A percentile compares a stretch with the other conserved stretches of the same genome.
Conservation (phyloP, 495 filamentous ascomycete species). For the Tuber brumale region DNA sequence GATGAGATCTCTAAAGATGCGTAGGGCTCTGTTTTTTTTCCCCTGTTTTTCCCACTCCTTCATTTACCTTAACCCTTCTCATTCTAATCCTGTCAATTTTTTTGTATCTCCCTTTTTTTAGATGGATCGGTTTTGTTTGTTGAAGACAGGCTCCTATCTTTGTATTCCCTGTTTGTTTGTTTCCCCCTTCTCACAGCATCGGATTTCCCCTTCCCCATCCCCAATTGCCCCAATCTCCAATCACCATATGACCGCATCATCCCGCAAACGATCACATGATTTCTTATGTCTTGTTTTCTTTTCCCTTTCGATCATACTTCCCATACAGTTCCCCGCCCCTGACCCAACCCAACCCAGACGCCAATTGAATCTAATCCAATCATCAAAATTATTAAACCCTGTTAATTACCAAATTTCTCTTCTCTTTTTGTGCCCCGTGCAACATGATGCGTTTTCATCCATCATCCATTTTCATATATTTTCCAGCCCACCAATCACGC, state of each 20-base stretch:
- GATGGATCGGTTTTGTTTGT: slow-evolving; percentile 31
- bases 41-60: slow-evolving; percentile 27
- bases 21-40: slow-evolving; percentile 22
- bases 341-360: background rate
- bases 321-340: background rate
- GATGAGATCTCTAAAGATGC: slow-evolving; percentile 23
- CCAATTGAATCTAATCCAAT: slow-evolving; percentile 4
- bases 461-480: background rate
- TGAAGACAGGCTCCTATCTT: slow-evolving; percentile 39
- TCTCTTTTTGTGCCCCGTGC: background rate
- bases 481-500: background rate
- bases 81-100: slow-evolving; percentile 1
- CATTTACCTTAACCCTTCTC: slow-evolving; percentile 19
- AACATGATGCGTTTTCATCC: background rate
- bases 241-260: slow-evolving; percentile 18
- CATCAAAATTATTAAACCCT: slow-evolving; percentile 1
- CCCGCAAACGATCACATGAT: slow-evolving; percentile 32
- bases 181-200: slow-evolving; percentile 29
- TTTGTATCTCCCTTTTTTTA: slow-evolving; percentile 18
- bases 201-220: slow-evolving; percentile 19
- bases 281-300: slow-evolving; percentile 25
- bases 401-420: background rate
- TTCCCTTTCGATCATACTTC: background rate
- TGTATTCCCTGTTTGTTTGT: slow-evolving; percentile 29
- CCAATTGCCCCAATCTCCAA: slow-evolving; percentile 26